Conservation (phyloP, 768 basidiomycete genomes). For the Lactarius indigo region DNA sequence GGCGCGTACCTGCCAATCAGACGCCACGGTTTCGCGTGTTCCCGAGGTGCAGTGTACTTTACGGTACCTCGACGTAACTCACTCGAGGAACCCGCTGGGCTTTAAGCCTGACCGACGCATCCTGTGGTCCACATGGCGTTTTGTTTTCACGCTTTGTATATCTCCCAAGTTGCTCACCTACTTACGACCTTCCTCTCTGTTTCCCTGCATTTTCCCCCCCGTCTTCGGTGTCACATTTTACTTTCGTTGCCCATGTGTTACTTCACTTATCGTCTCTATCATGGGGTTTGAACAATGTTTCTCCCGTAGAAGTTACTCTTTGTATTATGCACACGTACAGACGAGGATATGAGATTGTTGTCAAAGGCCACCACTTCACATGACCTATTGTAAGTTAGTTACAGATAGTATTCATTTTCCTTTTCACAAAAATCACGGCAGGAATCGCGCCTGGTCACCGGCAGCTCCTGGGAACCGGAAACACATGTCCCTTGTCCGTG, state of each 20-base stretch:
- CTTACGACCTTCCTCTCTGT: neutral
- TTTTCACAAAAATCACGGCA: neutral
- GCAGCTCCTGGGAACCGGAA: neutral
- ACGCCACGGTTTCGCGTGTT: neutral
- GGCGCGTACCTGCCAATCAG: neutral
- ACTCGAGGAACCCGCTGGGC: neutral
- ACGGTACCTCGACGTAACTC: neutral
- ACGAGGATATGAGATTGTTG: constrained; percentile 1
- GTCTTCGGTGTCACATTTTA: constrained; percentile 4
- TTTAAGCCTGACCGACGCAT: neutral
- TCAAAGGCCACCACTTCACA: neutral
- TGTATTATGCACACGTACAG: constrained; percentile 13
- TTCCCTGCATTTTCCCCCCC: neutral
- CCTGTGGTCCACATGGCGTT: constrained; percentile 2
- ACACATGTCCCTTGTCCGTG: neutral
- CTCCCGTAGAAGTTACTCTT: constrained; percentile 15
- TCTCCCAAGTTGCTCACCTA: constrained; percentile 9
- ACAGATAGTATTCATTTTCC: neutral
- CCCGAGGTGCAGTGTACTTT: neutral
- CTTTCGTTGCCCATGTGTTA: neutral
- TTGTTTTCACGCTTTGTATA: constrained; percentile 6
- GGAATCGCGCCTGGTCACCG: neutral
- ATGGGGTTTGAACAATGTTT: constrained; percentile 7
- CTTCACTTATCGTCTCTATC: neutral
- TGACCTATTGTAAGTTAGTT: neutral